Evolutionary conservation across 1,284 basidiomycete species (phyloP).

Genomic region (Neonothopanus nambi): DNA sequence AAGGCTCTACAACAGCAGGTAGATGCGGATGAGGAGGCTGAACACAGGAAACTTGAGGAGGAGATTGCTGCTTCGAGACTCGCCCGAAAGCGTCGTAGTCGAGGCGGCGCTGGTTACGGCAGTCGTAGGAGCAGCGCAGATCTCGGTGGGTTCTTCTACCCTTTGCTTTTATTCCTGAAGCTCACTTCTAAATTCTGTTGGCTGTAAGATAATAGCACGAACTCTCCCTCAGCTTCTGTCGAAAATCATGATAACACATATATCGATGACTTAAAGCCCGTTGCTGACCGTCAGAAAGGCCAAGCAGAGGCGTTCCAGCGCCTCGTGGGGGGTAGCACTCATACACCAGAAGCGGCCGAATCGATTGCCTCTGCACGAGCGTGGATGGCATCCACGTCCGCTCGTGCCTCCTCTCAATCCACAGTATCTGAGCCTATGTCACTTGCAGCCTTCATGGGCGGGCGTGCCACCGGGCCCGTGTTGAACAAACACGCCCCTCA

Average conservation of each 20-base stretch:
- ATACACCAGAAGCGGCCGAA: constrained; percentile 12
- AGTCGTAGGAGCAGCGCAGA: constrained; percentile 42
- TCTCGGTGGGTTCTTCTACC: constrained; percentile 32
- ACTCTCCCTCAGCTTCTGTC: constrained; percentile 2
- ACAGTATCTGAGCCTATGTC: constrained; percentile 50
- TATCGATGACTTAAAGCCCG: constrained; percentile 29
- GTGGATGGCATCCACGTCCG: constrained; percentile 16
- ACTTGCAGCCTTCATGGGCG: constrained; percentile 77
- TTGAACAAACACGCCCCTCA: constrained; percentile 72
- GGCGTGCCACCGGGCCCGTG: constrained; percentile 66
- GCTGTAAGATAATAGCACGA: background rate
- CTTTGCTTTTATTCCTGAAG: background rate
- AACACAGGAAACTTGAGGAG: constrained; percentile 70
- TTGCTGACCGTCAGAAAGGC: constrained; percentile 37
- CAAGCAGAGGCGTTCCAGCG: constrained; percentile 50
- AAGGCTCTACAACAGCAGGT: constrained; percentile 76
- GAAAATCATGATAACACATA: constrained; percentile 23
- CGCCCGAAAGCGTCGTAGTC: constrained; percentile 63
- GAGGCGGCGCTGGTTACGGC: constrained; percentile 46
- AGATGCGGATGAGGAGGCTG: constrained; percentile 75
- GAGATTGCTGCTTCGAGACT: constrained; percentile 73
- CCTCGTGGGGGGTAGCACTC: constrained; percentile 29
- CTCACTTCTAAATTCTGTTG: background rate
- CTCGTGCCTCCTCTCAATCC: constrained; percentile 18
- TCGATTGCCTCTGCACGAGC: constrained; percentile 11